A percentile compares a stretch with the other conserved stretches of the same genome.
Conservation (phyloP, 2,329 filamentous ascomycete species). For the Cytospora mali region DNA sequence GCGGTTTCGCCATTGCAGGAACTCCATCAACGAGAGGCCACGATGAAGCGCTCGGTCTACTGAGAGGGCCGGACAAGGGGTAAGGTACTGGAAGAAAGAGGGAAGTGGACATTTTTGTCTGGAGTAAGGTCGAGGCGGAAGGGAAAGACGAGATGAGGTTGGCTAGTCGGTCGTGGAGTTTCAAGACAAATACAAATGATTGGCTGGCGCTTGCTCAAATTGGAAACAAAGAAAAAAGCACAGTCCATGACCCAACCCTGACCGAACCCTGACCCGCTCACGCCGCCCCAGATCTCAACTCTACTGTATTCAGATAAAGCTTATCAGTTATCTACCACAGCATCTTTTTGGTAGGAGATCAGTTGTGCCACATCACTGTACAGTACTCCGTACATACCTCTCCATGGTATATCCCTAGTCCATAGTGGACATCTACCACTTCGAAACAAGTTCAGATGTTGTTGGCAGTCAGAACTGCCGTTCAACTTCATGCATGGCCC, state of each 20-base stretch:
- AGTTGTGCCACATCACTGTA: neutral
- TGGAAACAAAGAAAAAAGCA: conserved; percentile 21
- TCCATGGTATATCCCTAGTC: no score
- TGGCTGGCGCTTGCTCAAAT: conserved; percentile 23
- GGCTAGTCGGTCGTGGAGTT: conserved; percentile 13
- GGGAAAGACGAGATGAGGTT: conserved; percentile 14
- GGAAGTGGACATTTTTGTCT: conserved; percentile 3
- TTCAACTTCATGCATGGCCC: neutral
- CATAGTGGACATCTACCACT: no score
- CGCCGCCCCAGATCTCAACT: neutral
- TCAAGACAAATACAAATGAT: conserved; percentile 18
- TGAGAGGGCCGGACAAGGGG: neutral
- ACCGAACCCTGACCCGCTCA: neutral
- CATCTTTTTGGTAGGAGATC: neutral
- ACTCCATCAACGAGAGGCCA: conserved; percentile 28
- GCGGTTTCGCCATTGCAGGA: conserved; percentile 30
- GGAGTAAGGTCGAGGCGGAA: conserved; percentile 8
- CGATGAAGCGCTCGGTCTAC: conserved; percentile 21
- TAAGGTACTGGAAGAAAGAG: neutral
- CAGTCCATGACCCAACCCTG: conserved; percentile 12
- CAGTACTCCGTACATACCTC: neutral
- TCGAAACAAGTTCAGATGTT: neutral
- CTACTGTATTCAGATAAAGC: neutral
- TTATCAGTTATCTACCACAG: no score
- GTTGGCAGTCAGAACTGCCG: neutral